Conservation (phyloP, 768 basidiomycete genomes). For the Pleurotus tuoliensis region DNA sequence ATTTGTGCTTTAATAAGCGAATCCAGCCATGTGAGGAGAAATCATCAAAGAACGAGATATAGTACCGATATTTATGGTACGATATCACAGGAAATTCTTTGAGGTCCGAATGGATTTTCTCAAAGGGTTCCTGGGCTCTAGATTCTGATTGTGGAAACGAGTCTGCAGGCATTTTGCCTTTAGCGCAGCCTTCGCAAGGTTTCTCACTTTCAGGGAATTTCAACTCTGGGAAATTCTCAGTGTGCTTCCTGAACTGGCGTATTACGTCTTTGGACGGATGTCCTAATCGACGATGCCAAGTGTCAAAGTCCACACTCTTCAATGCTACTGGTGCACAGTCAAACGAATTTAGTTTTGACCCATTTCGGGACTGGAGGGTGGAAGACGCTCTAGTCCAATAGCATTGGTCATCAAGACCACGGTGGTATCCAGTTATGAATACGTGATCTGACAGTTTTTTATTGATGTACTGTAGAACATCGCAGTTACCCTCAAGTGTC, state of each 20-base stretch:
- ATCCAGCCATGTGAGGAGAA: background rate
- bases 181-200: slow-evolving; percentile 6
- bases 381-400: background rate
- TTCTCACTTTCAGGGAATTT: background rate
- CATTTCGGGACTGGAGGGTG: background rate
- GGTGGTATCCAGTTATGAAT: background rate
- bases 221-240: background rate
- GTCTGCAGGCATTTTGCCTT: slow-evolving; percentile 5
- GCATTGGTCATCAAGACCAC: background rate
- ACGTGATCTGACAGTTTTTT: background rate
- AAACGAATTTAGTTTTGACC: background rate
- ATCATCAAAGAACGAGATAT: background rate
- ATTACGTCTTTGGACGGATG: background rate
- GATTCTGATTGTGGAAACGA: background rate
- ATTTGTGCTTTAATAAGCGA: slow-evolving; percentile 7
- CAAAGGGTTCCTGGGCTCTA: background rate
- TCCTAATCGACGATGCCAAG: background rate
- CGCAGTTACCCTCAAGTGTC: background rate
- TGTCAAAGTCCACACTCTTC: background rate
- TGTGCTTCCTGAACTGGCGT: background rate
- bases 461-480: background rate
- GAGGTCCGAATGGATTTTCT: slow-evolving; percentile 6
- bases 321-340: background rate
- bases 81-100: slow-evolving; percentile 2
- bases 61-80: background rate